Base-by-base conservation (phyloP, 805 yeast species). In the Wickerhamomyces chaumierensis region DNA sequence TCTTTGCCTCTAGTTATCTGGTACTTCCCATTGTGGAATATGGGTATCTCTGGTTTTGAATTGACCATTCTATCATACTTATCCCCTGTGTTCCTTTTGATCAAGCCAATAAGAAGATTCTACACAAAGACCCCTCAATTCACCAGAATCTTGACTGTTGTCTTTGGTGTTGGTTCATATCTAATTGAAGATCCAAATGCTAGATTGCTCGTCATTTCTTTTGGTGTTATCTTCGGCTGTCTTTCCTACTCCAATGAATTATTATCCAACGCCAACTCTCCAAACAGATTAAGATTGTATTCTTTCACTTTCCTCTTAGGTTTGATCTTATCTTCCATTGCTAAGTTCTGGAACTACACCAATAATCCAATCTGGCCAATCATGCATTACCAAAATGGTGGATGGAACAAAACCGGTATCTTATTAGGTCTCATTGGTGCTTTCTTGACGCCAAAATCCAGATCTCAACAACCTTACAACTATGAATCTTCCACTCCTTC, bases 341-440 rank as follows among this genome's bases (percentile, higher is more conserved):
- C 84, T 16, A 92, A 92, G 54, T 81, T 72, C 61, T 73, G 80
- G 9, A 73, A 69, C 49, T 81, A 73, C 61, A 76, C 97, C 3
- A 88, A 88, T 55, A 92, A 92, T 56, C 98, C 98, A 31, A 66
- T 87, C 36, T 92, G 98, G 98, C 94, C 97, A 21, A 81, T 88
- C 37, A 79, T 92, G 88, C 79, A 87, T 56, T 68, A 68, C 15
- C 71, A 66, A 12, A 87, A 84, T 49, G 96, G 96, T 16, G 98
- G 98, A 13, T 75, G 75, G 68, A 90, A 90, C 58, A 67, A 66
- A 38, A 60, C 75, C 23, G 94, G 92, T 32, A 57, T 86, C 3
- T 58, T 66, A 4, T 42, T 81, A 37, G 95, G 94, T 18, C 48
- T 78, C 4, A 45, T 71, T 9, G 69, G 76, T 31, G 87, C 90